Conservation (phyloP, 2,329 filamentous ascomycete genomes). For the Chaetomiaceae sp. region DNA sequence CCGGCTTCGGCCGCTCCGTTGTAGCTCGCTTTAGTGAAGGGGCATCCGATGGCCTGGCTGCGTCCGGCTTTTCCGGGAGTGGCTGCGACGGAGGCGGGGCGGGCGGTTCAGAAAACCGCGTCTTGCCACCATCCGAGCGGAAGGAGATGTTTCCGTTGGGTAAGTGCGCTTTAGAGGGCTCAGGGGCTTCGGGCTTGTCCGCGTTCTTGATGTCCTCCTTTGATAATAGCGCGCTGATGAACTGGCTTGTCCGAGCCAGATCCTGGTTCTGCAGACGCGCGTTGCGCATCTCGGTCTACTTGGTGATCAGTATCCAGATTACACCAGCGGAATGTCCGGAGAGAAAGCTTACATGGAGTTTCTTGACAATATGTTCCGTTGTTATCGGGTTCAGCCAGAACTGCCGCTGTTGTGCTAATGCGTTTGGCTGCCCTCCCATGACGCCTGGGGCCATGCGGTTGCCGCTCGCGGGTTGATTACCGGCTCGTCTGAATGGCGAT, state of each 20-base stretch:
- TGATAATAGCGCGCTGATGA: slow-evolving; percentile 68
- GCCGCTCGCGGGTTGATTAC: slow-evolving; percentile 57
- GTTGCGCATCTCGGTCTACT: slow-evolving; percentile 79
- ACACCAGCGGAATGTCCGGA: background rate
- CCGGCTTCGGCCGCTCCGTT: slow-evolving; percentile 64
- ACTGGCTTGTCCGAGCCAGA: slow-evolving; percentile 73
- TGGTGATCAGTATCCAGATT: slow-evolving; percentile 12
- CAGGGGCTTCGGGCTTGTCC: slow-evolving; percentile 44
- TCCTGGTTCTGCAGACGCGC: slow-evolving; percentile 85
- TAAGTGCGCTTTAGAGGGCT: slow-evolving; percentile 42
- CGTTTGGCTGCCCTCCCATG: slow-evolving; percentile 46
- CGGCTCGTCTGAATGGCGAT: slow-evolving; percentile 58
- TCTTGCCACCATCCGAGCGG: slow-evolving; percentile 64
- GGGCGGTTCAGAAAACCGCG: slow-evolving; percentile 85
- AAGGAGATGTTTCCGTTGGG: slow-evolving; percentile 49
- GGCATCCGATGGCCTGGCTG: slow-evolving; percentile 39
- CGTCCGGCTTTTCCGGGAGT: slow-evolving; percentile 86
- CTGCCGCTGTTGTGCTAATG: slow-evolving; percentile 66
- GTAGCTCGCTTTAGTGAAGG: slow-evolving; percentile 68
- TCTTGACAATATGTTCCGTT: slow-evolving; percentile 90
- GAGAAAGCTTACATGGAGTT: slow-evolving; percentile 60
- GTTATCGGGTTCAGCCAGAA: slow-evolving; percentile 86
- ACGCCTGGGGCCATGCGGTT: slow-evolving; percentile 53
- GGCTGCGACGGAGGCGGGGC: slow-evolving; percentile 91
- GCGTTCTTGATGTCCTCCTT: slow-evolving; percentile 60